Percentiles rank a stretch among this genome's conserved stretches.
Evolutionary conservation across 2,329 filamentous ascomycete species (phyloP).

Genomic region (Sclerotinia sclerotiorum): DNA sequence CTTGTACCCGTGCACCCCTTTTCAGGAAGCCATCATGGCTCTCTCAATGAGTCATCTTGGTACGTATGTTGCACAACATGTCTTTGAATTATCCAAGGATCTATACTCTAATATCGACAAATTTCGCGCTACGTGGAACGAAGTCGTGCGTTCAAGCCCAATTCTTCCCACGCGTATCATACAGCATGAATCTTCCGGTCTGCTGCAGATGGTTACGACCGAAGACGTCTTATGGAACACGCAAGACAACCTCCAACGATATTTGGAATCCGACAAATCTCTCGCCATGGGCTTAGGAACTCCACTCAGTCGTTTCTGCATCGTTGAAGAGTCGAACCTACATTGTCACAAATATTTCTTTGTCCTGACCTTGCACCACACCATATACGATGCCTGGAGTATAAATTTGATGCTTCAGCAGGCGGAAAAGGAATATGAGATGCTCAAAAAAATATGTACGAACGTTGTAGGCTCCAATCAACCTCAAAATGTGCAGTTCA

Average conservation of each 20-base stretch:
- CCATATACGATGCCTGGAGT: conserved; percentile 57
- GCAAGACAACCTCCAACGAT: conserved; percentile 28
- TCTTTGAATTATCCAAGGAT: conserved; percentile 28
- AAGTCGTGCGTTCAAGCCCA: conserved; percentile 9
- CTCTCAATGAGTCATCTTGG: conserved; percentile 39
- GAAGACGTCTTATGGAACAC: conserved; percentile 26
- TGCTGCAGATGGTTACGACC: conserved; percentile 28
- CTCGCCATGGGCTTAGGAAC: conserved; percentile 1
- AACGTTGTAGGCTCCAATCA: conserved; percentile 34
- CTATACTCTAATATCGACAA: conserved; percentile 26
- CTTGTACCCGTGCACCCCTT: conserved; percentile 42
- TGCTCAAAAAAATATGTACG: conserved; percentile 32
- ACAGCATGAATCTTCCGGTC: conserved; percentile 33
- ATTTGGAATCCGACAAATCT: conserved; percentile 12
- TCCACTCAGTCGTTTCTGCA: conserved; percentile 10
- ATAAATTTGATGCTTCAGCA: conserved; percentile 43
- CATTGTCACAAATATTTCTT: conserved; percentile 41
- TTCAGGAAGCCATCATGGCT: conserved; percentile 44
- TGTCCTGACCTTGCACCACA: conserved; percentile 57
- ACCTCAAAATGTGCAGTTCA: conserved; percentile 30
- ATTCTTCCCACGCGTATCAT: conserved; percentile 34
- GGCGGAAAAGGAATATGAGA: conserved; percentile 25
- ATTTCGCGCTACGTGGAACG: conserved; percentile 28
- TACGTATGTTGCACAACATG: conserved; percentile 41
- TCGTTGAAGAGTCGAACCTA: conserved; percentile 22